Evolutionary conservation across 2,329 filamentous ascomycete species (phyloP).

Genomic region (Venturia pyrina): DNA sequence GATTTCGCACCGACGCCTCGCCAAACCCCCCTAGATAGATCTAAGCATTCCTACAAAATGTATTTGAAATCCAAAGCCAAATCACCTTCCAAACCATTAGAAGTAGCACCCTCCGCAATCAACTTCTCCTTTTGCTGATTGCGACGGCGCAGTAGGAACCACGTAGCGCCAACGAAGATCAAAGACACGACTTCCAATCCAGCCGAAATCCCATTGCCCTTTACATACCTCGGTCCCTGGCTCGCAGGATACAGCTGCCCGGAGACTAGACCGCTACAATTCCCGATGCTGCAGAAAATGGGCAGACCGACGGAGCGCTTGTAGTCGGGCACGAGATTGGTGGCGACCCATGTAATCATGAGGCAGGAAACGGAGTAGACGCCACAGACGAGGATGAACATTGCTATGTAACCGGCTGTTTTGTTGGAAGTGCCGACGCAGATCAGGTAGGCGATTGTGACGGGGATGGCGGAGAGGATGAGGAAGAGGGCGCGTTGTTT

Average conservation of each 20-base stretch:
- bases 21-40: too few relatives aligned
- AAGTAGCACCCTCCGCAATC: constrained; percentile 19
- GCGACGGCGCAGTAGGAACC: constrained; percentile 20
- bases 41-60: constrained; percentile 11
- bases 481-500: constrained; percentile 23
- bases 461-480: constrained; percentile 21
- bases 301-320: constrained; percentile 26
- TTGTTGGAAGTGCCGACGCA: constrained; percentile 21
- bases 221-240: constrained; percentile 23
- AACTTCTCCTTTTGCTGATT: constrained; percentile 22
- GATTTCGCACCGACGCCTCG: too few relatives aligned
- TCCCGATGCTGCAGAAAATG: constrained; percentile 22
- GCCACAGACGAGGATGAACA: constrained; percentile 23
- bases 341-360: constrained; percentile 25
- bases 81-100: constrained; percentile 16
- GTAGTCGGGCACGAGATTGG: constrained; percentile 24
- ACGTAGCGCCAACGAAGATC: constrained; percentile 17
- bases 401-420: constrained; percentile 25
- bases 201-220: constrained; percentile 20
- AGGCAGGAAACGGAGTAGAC: constrained; percentile 20
- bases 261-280: constrained; percentile 22
- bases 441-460: constrained; percentile 26
- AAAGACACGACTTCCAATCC: constrained; percentile 20
- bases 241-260: constrained; percentile 25
- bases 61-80: constrained; percentile 14